A percentile compares a stretch with the other conserved stretches of the same genome.
Conservation (phyloP, 75 land plant genomes). For the Gnetum montanum region DNA sequence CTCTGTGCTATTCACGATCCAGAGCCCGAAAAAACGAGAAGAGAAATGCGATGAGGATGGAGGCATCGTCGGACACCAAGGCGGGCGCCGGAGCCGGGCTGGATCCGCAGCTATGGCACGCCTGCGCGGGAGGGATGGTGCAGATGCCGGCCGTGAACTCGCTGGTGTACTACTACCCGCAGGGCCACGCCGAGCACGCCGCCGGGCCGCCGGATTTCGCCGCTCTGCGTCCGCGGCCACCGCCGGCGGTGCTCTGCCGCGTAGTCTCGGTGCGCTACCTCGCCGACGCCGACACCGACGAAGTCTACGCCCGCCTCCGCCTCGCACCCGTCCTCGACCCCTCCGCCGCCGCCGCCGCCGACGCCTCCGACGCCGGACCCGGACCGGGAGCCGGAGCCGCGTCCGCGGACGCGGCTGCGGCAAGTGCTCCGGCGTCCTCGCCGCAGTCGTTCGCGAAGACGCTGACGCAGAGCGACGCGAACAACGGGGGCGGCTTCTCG, state of each 20-base stretch:
- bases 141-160: slow-evolving; percentile 56
- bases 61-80: background rate
- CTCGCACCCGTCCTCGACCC: slow-evolving; percentile 27
- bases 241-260: slow-evolving; percentile 42
- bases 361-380: slow-evolving; percentile 5
- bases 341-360: slow-evolving; percentile 3
- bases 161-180: slow-evolving; percentile 74
- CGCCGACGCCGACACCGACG: slow-evolving; percentile 76
- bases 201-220: slow-evolving; percentile 28
- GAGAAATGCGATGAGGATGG: no score
- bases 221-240: slow-evolving; percentile 17
- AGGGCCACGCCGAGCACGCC: slow-evolving; percentile 84
- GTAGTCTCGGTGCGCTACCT: slow-evolving; percentile 48
- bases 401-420: background rate
- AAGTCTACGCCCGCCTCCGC: slow-evolving; percentile 69
- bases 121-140: slow-evolving; percentile 88
- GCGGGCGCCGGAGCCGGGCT: slow-evolving; percentile 22
- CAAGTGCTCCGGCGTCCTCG: slow-evolving; percentile 6
- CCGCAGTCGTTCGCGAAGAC: slow-evolving; percentile 82
- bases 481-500: slow-evolving; percentile 93
- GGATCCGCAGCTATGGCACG: slow-evolving; percentile 88
- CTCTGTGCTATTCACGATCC: no score
- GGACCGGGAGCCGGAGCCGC: slow-evolving; percentile 10
- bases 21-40: no score
- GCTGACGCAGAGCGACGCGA: slow-evolving; percentile 85